These are phyloP conservation scores for Sporothrix curviconia DNA, from an alignment of 2,329 filamentous ascomycete genomes.

Conservation along the genomic window DNA sequence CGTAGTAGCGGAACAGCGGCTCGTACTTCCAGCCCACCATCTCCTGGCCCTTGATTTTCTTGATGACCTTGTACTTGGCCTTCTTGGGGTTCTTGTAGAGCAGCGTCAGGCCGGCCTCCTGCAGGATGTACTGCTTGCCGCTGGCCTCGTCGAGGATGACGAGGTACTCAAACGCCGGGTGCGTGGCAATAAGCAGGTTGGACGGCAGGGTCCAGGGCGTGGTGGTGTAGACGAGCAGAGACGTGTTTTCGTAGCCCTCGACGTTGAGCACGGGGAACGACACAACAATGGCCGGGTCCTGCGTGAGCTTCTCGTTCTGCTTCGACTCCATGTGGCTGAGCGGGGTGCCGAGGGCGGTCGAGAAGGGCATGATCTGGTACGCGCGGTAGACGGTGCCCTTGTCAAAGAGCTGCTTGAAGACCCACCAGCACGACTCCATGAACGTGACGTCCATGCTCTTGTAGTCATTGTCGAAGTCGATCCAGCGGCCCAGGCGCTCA, in stretches of 20 bases:
- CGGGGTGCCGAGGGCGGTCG: constrained; percentile 80
- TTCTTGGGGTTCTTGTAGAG: constrained; percentile 95
- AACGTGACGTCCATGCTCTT: constrained; percentile 96
- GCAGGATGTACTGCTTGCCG: constrained; percentile 75
- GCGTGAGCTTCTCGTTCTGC: constrained; percentile 90
- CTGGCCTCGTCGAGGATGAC: constrained; percentile 79
- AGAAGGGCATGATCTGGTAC: constrained; percentile 91
- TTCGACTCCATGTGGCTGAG: constrained; percentile 91
- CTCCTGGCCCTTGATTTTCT: constrained; percentile 72
- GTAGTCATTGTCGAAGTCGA: constrained; percentile 97
- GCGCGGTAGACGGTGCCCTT: constrained; percentile 87
- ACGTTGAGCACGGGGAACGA: constrained; percentile 78
- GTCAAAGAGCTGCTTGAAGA: constrained; percentile 87
- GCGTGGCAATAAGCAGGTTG: constrained; percentile 63
- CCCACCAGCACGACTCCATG: constrained; percentile 97
- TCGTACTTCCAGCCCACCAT: constrained; percentile 87
- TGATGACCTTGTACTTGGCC: constrained; percentile 80
- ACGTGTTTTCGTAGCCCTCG: constrained; percentile 67
- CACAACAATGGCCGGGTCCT: constrained; percentile 83
- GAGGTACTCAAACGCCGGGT: constrained; percentile 73
- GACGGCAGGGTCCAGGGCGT: constrained; percentile 76
- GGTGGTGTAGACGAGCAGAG: constrained; percentile 80
- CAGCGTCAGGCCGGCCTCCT: constrained; percentile 73
- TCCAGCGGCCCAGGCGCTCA: constrained; percentile 86
- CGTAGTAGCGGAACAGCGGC: constrained; percentile 85